These are phyloP conservation scores for Pholiota adiposa DNA, from an alignment of 1,284 basidiomycete species.

Conservation along the genomic window DNA sequence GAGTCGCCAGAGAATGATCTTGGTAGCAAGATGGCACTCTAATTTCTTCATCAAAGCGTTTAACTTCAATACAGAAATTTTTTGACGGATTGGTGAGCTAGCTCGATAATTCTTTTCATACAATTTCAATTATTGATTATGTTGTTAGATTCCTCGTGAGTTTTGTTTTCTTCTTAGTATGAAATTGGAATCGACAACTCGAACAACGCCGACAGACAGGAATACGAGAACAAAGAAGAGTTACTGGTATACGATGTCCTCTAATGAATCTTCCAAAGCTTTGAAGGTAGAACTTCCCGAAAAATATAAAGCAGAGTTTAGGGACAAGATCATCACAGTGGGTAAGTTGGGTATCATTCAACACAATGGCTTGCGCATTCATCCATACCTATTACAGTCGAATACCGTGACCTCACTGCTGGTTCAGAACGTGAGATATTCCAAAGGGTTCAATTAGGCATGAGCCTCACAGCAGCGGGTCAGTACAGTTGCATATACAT, in stretches of 20 bases:
- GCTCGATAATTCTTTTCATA: background rate
- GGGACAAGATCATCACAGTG: slow-evolving; percentile 60
- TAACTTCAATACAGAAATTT: slow-evolving; percentile 75
- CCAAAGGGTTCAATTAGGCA: slow-evolving; percentile 77
- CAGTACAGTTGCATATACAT: slow-evolving; percentile 2
- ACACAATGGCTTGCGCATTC: background rate
- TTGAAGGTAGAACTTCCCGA: slow-evolving; percentile 53
- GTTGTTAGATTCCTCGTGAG: slow-evolving; percentile 53
- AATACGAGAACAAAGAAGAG: slow-evolving; percentile 57
- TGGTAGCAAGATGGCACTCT: background rate
- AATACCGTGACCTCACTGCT: slow-evolving; percentile 54
- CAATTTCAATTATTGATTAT: background rate
- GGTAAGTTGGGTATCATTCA: slow-evolving; percentile 43
- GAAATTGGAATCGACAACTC: background rate
- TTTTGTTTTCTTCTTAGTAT: slow-evolving; percentile 9
- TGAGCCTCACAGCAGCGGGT: slow-evolving; percentile 72
- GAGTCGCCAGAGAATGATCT: slow-evolving; percentile 4
- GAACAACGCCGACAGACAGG: slow-evolving; percentile 42
- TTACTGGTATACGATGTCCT: slow-evolving; percentile 61
- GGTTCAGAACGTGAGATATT: slow-evolving; percentile 72
- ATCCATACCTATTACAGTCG: slow-evolving; percentile 44
- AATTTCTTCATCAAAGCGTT: slow-evolving; percentile 36
- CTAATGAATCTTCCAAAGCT: slow-evolving; percentile 35
- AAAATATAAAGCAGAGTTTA: slow-evolving; percentile 51
- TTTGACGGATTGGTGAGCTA: slow-evolving; percentile 62